Conservation (phyloP, 1,284 basidiomycete genomes). For the Amylostereum chailletii region DNA sequence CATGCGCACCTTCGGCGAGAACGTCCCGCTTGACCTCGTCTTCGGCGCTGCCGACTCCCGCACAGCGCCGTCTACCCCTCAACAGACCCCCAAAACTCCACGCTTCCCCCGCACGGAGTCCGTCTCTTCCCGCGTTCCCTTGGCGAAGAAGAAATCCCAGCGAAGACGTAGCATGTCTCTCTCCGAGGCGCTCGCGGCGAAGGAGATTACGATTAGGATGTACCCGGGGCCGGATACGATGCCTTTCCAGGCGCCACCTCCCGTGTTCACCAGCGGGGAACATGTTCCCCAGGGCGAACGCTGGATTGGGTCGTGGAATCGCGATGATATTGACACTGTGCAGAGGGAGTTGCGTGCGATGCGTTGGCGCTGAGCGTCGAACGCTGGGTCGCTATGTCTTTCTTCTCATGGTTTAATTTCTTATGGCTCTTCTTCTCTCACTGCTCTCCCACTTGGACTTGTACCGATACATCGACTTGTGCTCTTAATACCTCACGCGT, state of each 20-base stretch:
- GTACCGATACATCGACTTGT: no score
- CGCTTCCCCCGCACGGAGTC: no score
- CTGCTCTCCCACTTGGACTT: no score
- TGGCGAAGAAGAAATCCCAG: neutral
- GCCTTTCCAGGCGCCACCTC: neutral
- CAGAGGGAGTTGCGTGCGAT: conserved; percentile 13
- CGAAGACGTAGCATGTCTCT: conserved; percentile 10
- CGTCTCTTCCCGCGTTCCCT: neutral
- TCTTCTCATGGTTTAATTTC: no score
- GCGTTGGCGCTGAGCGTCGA: conserved; percentile 3
- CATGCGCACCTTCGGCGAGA: conserved; percentile 42
- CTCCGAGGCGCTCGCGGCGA: neutral
- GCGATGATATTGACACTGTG: conserved; percentile 13
- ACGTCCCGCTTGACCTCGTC: conserved; percentile 44
- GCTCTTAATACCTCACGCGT: no score
- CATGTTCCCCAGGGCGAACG: conserved; percentile 9
- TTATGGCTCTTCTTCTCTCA: no score
- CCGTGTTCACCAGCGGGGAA: conserved; percentile 10
- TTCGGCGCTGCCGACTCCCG: conserved; percentile 17
- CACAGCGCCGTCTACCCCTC: no score
- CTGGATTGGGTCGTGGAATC: conserved; percentile 16
- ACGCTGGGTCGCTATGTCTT: no score
- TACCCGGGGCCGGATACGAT: no score
- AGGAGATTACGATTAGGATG: neutral
- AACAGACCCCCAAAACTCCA: no score